Conservation (phyloP, 2,329 filamentous ascomycete genomes). For the Pseudogymnoascus sp. region DNA sequence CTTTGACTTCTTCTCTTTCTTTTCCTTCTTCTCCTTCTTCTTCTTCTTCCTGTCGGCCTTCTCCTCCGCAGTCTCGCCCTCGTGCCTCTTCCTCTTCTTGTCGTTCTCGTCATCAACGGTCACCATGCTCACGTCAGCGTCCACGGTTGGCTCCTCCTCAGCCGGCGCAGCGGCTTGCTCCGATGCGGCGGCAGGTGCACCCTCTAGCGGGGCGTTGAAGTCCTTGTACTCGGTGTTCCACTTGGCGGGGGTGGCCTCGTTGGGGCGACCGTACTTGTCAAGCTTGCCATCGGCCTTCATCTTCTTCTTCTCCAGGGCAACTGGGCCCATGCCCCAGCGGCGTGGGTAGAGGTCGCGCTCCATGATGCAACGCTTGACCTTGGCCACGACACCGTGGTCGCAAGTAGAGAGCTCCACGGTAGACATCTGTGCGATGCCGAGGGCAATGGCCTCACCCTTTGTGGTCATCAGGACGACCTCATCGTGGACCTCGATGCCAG, state of each 20-base stretch:
- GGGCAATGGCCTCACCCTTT: slow-evolving; percentile 95
- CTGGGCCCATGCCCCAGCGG: slow-evolving; percentile 91
- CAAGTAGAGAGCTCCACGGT: slow-evolving; percentile 95
- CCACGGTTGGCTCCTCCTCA: slow-evolving; percentile 26
- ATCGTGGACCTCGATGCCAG: slow-evolving; percentile 86
- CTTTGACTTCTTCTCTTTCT: slow-evolving; percentile 39
- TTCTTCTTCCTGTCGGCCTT: slow-evolving; percentile 46
- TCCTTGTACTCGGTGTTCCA: slow-evolving; percentile 94
- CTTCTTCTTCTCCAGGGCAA: slow-evolving; percentile 98
- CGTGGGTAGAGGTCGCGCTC: slow-evolving; percentile 96
- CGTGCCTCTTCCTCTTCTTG: slow-evolving; percentile 75
- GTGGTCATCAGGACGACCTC: slow-evolving; percentile 98
- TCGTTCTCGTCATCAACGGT: slow-evolving; percentile 50
- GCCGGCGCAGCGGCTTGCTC: slow-evolving; percentile 34
- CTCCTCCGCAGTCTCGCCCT: slow-evolving; percentile 65
- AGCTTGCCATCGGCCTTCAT: slow-evolving; percentile 97
- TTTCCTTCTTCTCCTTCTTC: slow-evolving; percentile 45
- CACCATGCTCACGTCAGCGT: slow-evolving; percentile 42
- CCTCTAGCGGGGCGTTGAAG: slow-evolving; percentile 53
- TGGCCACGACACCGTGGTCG: slow-evolving; percentile 95
- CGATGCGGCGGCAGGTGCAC: slow-evolving; percentile 33
- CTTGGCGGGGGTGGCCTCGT: slow-evolving; percentile 86
- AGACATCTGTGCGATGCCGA: slow-evolving; percentile 96
- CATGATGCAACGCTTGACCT: slow-evolving; percentile 99
- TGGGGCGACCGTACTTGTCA: slow-evolving; percentile 91